A percentile compares a stretch with the other conserved stretches of the same genome.
Conservation (phyloP, 208 protist genomes). For the Trichomonas tenax region DNA sequence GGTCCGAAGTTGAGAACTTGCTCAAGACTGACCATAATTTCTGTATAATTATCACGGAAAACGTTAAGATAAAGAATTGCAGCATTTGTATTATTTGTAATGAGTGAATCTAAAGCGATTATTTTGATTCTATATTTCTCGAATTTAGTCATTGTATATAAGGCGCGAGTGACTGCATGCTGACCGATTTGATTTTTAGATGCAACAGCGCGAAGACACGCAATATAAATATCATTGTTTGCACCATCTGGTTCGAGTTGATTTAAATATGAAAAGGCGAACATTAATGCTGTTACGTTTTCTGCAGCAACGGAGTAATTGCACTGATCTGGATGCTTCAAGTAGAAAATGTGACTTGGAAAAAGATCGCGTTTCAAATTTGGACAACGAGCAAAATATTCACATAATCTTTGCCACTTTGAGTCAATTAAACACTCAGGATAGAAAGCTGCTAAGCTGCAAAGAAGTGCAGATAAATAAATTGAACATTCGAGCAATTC, state of each 20-base stretch:
- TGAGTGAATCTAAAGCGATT: background rate
- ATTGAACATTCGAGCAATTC: background rate
- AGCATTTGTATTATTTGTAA: background rate
- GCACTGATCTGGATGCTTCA: background rate
- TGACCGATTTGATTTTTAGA: background rate
- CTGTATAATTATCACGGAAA: background rate
- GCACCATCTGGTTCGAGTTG: background rate
- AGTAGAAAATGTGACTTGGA: background rate
- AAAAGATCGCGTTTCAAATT: background rate
- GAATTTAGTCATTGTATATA: background rate
- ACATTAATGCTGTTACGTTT: background rate
- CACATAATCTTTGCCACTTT: background rate
- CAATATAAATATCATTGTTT: background rate
- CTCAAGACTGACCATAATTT: background rate
- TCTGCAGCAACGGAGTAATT: background rate
- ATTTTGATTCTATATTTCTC: background rate
- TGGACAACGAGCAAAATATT: background rate
- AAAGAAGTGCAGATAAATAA: background rate
- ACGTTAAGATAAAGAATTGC: background rate
- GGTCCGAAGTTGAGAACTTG: background rate
- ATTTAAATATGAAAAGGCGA: background rate
- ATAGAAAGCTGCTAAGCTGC: background rate
- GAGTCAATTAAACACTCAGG: background rate
- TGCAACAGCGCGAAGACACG: background rate
- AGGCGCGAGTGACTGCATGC: background rate